phyloP scores from a whole-genome alignment of 352 stramenopile species.

The Phytophthora constricta region DNA sequence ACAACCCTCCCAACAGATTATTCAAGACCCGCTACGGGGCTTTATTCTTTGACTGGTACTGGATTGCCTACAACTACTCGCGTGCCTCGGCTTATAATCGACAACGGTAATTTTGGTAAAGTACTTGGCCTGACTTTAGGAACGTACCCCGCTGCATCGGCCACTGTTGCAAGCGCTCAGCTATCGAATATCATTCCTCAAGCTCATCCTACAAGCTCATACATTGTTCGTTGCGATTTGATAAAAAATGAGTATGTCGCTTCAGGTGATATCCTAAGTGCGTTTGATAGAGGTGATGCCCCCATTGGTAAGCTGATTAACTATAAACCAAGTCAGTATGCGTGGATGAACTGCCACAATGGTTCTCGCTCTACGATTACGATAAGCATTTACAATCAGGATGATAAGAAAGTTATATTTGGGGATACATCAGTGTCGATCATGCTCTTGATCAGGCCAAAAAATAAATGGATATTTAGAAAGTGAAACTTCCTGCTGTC shows the following conservation, averaged over 20 bases:
- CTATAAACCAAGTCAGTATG: not conserved
- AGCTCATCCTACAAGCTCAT: not conserved
- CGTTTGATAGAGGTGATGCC: not conserved
- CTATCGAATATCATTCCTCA: constrained; percentile 11
- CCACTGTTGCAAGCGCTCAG: not conserved
- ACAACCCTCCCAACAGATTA: constrained; percentile 9
- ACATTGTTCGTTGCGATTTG: constrained; percentile 10
- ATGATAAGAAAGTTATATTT: not conserved
- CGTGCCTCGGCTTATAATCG: not conserved
- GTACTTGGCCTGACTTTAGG: constrained; percentile 2
- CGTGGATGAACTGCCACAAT: constrained; percentile 1
- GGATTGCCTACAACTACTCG: constrained; percentile 14
- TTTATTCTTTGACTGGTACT: constrained; percentile 25
- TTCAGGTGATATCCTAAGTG: not conserved
- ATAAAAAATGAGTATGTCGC: constrained; percentile 6
- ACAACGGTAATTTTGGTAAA: constrained; percentile 4
- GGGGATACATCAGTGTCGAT: not conserved
- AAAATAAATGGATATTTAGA: too few relatives aligned
- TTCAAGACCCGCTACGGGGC: constrained; percentile 24
- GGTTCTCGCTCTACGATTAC: not conserved
- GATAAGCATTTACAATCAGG: not conserved
- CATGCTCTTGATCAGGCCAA: not conserved
- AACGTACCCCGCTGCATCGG: not conserved
- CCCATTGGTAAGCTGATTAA: constrained; percentile 1
- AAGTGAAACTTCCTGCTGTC: too few relatives aligned